These are phyloP conservation scores for Ceratocystis destructans DNA, from an alignment of 2,329 filamentous ascomycete species.

Conservation along the genomic window DNA sequence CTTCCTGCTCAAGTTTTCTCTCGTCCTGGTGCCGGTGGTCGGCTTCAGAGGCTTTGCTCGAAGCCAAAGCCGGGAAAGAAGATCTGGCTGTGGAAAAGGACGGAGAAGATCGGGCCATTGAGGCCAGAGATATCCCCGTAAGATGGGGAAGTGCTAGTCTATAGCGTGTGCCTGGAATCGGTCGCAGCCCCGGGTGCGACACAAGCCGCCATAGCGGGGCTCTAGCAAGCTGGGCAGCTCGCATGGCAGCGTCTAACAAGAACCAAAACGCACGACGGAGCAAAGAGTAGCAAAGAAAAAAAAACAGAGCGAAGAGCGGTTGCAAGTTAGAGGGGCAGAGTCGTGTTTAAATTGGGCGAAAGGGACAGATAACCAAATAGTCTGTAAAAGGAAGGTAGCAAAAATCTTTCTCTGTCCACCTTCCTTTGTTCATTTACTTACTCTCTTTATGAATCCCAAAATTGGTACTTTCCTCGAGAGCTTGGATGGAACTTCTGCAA, in stretches of 20 bases:
- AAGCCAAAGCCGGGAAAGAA: background rate
- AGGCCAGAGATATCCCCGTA: background rate
- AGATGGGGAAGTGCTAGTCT: background rate
- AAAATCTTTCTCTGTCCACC: background rate
- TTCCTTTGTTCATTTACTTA: background rate
- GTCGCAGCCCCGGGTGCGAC: background rate
- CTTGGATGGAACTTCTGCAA: background rate
- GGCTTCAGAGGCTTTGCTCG: background rate
- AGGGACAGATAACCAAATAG: background rate
- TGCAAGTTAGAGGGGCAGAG: background rate
- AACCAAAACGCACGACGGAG: background rate
- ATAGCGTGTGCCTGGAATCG: background rate
- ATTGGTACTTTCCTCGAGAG: background rate
- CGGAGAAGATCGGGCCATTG: background rate
- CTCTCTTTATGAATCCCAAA: background rate
- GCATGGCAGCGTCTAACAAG: background rate
- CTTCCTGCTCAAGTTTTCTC: background rate
- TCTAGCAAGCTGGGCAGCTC: slow-evolving; percentile 5
- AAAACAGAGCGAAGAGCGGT: background rate
- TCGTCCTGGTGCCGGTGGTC: background rate
- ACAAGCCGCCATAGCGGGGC: background rate
- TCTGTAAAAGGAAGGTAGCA: background rate
- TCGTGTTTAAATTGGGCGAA: background rate
- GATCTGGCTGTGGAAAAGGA: background rate
- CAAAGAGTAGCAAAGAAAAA: background rate